A percentile compares a stretch with the other conserved stretches of the same genome.
Conservation (phyloP, 495 filamentous ascomycete species). For the Lepraria neglecta region DNA sequence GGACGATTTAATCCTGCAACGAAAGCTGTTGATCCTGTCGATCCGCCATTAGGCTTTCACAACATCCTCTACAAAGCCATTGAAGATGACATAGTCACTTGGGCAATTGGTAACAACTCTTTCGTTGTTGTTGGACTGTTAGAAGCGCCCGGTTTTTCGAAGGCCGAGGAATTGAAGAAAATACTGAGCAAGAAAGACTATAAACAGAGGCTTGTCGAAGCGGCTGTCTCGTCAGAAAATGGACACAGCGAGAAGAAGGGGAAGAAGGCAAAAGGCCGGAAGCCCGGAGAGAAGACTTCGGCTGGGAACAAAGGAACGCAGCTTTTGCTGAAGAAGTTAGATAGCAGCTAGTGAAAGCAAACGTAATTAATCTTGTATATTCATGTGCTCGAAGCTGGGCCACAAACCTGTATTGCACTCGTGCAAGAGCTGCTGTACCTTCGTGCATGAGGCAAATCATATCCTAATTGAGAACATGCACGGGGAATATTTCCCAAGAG, state of each 20-base stretch:
- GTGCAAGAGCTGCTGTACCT: too few relatives aligned
- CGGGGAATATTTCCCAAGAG: too few relatives aligned
- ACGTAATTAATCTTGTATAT: not conserved
- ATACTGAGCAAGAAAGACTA: constrained; percentile 53
- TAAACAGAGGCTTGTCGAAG: constrained; percentile 46
- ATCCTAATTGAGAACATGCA: too few relatives aligned
- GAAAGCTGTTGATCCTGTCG: constrained; percentile 60
- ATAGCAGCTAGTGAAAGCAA: not conserved
- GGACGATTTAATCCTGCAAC: constrained; percentile 69
- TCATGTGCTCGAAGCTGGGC: not conserved
- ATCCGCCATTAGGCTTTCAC: constrained; percentile 77
- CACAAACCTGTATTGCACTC: too few relatives aligned
- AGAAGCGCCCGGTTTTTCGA: constrained; percentile 70
- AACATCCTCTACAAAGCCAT: constrained; percentile 70
- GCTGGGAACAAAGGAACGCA: constrained; percentile 36
- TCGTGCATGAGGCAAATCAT: too few relatives aligned
- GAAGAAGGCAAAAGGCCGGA: constrained; percentile 44
- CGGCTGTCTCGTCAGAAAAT: constrained; percentile 26
- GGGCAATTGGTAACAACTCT: constrained; percentile 75
- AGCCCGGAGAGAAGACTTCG: constrained; percentile 26
- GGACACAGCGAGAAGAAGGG: constrained; percentile 2
- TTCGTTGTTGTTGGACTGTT: constrained; percentile 76
- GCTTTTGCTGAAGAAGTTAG: constrained; percentile 31
- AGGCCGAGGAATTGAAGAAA: constrained; percentile 57
- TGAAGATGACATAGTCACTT: constrained; percentile 64